A percentile compares a stretch with the other conserved stretches of the same genome.
These are phyloP conservation scores for Fusarium pilosicola DNA, from an alignment of 2,329 filamentous ascomycete species.

Conservation along the genomic window DNA sequence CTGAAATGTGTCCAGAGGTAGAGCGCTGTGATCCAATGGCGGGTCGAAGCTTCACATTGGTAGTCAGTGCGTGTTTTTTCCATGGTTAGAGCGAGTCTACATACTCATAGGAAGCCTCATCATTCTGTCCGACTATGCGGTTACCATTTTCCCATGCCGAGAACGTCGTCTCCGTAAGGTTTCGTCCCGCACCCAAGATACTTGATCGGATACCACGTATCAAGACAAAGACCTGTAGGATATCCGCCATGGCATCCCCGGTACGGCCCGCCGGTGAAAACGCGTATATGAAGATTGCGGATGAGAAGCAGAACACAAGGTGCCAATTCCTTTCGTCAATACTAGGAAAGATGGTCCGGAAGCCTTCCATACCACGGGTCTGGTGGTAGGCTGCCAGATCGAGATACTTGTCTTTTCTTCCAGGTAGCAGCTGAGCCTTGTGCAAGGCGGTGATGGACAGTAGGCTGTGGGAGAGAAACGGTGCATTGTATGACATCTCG, in stretches of 20 bases:
- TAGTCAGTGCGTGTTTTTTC: not conserved
- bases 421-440: accelerated
- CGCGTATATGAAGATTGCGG: not conserved
- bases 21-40: not conserved
- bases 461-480: not conserved
- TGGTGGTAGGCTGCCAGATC: not conserved
- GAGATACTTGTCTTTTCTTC: not conserved
- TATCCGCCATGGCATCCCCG: not conserved
- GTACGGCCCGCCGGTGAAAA: not conserved
- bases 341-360: accelerated
- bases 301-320: not conserved
- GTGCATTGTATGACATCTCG: not conserved
- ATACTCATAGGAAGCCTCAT: not conserved
- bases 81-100: not conserved
- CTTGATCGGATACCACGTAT: not conserved
- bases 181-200: not conserved
- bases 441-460: accelerated
- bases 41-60: not conserved
- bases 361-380: not conserved
- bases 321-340: not conserved
- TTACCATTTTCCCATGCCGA: not conserved
- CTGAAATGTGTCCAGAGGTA: not conserved
- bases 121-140: not conserved
- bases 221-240: not conserved
- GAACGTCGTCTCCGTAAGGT: not conserved